Evolutionary conservation across 768 basidiomycete genomes (phyloP).

Genomic region (Hericium rajendrae): DNA sequence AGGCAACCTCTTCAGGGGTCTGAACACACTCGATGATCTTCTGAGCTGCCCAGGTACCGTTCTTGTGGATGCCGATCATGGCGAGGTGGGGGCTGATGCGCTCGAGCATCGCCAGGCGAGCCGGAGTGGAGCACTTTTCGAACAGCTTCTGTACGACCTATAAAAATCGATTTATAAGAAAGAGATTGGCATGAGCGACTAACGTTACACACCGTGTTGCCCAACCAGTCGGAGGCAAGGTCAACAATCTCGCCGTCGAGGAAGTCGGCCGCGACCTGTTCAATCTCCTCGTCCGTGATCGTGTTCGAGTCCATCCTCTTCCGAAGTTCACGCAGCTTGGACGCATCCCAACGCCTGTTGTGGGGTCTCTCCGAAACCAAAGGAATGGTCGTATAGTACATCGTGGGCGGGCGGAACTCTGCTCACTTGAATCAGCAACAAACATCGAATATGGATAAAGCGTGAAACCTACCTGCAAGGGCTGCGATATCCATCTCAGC

Average conservation of each 20-base stretch:
- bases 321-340: conserved; percentile 86
- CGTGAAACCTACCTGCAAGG: conserved; percentile 65
- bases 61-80: conserved; percentile 98
- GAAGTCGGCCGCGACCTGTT: conserved; percentile 83
- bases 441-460: neutral
- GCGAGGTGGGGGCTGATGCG: conserved; percentile 89
- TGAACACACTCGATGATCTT: conserved; percentile 96
- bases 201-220: conserved; percentile 65
- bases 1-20: conserved; percentile 79
- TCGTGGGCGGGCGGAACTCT: conserved; percentile 89
- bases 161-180: conserved; percentile 1
- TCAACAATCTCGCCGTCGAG: conserved; percentile 93
- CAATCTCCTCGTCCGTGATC: conserved; percentile 78
- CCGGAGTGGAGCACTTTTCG: conserved; percentile 70
- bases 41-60: conserved; percentile 99
- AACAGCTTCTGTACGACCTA: conserved; percentile 94
- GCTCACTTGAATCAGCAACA: conserved; percentile 5
- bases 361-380: conserved; percentile 76
- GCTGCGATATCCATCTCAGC: conserved; percentile 80
- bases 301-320: conserved; percentile 89
- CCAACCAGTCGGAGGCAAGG: conserved; percentile 95
- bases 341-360: conserved; percentile 88
- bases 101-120: conserved; percentile 87
- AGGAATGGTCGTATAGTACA: conserved; percentile 96
- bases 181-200: neutral